These are phyloP conservation scores for Mycena vitilis DNA, from an alignment of 768 basidiomycete species.

Conservation along the genomic window DNA sequence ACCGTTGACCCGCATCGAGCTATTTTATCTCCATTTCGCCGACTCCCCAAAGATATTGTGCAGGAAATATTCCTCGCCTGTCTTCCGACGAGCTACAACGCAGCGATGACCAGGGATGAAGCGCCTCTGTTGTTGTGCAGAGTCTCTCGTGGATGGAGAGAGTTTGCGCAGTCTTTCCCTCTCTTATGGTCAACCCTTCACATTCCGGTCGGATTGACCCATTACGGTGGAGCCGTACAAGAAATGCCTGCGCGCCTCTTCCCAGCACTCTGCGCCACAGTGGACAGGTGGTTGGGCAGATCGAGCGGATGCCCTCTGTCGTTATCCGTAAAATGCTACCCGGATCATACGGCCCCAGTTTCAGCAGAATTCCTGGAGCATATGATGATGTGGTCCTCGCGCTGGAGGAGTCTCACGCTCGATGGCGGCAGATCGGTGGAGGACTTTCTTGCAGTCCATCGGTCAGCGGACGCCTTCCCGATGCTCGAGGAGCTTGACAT, in stretches of 20 bases:
- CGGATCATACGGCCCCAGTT: not conserved
- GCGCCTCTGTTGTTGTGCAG: too few species aligned
- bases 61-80: not conserved
- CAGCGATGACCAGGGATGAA: too few species aligned
- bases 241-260: too few species aligned
- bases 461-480: not conserved
- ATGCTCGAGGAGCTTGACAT: too few species aligned
- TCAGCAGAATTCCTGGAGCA: not conserved
- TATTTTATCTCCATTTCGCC: not conserved
- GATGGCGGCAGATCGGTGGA: not conserved
- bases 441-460: not conserved
- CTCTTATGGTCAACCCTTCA: too few species aligned
- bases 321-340: not conserved
- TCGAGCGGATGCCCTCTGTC: not conserved
- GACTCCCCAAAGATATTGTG: not conserved
- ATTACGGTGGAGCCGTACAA: too few species aligned
- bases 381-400: not conserved
- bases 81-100: not conserved
- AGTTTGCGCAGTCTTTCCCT: too few species aligned
- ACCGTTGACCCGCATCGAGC: not conserved
- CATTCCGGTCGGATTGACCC: too few species aligned
- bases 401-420: not conserved
- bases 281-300: not conserved
- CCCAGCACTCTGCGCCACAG: not conserved
- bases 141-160: too few species aligned